phyloP scores from a whole-genome alignment of 1,284 basidiomycete species.

The Ganoderma boninense region DNA sequence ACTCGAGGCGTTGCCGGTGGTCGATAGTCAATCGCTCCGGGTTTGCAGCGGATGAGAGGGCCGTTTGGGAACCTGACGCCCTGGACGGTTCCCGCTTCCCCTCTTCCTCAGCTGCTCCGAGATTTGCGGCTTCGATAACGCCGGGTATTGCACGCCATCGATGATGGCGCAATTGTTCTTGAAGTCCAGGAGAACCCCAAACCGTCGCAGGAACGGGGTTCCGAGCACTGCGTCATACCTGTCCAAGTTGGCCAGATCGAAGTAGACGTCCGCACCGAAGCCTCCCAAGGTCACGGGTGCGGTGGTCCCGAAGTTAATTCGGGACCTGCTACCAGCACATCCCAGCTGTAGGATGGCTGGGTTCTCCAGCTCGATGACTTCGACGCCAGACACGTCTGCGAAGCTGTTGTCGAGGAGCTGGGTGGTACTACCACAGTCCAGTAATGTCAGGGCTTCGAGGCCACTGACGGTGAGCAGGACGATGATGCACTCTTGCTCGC shows the following conservation, averaged over 20 bases:
- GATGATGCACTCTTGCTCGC: too few relatives aligned
- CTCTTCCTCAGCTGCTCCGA: conserved; percentile 1
- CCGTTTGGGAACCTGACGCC: too few relatives aligned
- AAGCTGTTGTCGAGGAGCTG: too few relatives aligned
- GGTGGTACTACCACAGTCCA: too few relatives aligned
- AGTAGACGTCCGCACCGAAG: not conserved
- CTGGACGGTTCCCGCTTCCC: not conserved
- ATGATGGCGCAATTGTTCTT: conserved; percentile 15
- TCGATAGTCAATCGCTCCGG: too few relatives aligned
- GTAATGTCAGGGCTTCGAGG: too few relatives aligned
- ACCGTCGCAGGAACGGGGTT: conserved; percentile 38
- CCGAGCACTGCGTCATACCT: conserved; percentile 44
- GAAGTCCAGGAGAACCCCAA: conserved; percentile 40
- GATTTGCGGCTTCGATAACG: too few relatives aligned
- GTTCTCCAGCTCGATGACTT: conserved; percentile 25
- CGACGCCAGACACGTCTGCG: too few relatives aligned
- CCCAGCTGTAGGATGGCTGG: conserved; percentile 37
- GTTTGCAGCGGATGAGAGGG: too few relatives aligned
- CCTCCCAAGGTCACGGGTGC: not conserved
- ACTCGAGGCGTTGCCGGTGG: too few relatives aligned
- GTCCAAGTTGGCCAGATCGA: conserved; percentile 37
- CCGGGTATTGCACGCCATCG: not conserved
- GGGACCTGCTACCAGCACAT: conserved; percentile 35
- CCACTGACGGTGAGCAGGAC: too few relatives aligned
- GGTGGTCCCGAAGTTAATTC: conserved; percentile 23